phyloP scores from a whole-genome alignment of 2,329 filamentous ascomycete species.

The Didymella keratinophila region DNA sequence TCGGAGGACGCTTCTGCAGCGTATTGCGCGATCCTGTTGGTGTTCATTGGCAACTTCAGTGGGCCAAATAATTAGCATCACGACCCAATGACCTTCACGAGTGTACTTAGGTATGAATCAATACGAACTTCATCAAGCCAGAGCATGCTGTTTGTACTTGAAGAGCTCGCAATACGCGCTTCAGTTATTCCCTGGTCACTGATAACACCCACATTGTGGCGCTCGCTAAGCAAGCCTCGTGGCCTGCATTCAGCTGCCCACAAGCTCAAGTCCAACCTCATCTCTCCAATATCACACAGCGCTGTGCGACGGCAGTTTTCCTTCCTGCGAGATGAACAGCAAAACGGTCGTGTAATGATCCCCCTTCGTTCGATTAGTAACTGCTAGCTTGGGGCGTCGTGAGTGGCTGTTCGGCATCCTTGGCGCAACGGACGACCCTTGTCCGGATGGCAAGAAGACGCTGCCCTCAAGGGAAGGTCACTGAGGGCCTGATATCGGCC shows the following conservation, averaged over 20 bases:
- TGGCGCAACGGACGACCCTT: background rate
- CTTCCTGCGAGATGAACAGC: background rate
- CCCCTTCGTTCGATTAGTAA: background rate
- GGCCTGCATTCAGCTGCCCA: conserved; percentile 1
- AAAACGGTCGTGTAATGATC: background rate
- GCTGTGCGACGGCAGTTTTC: too few species aligned
- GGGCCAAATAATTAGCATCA: conserved; percentile 38
- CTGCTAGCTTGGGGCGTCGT: background rate
- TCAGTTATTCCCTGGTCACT: too few species aligned
- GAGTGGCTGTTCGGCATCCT: conserved; percentile 1
- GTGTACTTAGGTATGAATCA: too few species aligned
- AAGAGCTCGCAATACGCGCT: too few species aligned
- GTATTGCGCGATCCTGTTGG: conserved; percentile 51
- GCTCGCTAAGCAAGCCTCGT: background rate
- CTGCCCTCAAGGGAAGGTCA: background rate
- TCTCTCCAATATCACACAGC: background rate
- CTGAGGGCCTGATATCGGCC: background rate
- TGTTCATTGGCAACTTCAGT: conserved; percentile 52
- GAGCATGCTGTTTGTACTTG: too few species aligned
- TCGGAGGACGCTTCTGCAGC: conserved; percentile 49
- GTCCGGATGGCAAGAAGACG: conserved; percentile 1
- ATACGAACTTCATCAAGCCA: too few species aligned
- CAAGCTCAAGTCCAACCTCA: background rate
- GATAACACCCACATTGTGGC: background rate
- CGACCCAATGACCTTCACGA: background rate